A percentile compares a stretch with the other conserved stretches of the same genome.
Conservation (phyloP, 208 protist species). For the Jaenimonas drosophilae region DNA sequence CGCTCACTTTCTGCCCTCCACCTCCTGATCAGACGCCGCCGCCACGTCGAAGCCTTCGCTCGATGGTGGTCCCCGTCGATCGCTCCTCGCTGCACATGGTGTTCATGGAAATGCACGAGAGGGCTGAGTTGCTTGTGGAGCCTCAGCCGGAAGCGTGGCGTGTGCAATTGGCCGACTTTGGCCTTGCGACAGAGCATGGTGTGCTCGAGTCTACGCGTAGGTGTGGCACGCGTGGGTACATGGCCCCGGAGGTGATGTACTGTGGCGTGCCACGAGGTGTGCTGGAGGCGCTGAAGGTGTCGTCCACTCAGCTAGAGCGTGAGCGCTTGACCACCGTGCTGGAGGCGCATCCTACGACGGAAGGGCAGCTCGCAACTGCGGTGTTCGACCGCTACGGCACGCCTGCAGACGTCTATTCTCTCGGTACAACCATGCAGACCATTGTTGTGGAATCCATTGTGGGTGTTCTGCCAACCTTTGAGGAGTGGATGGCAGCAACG, state of each 20-base stretch:
- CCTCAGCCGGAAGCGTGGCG: slow-evolving; percentile 20
- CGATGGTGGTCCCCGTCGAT: background rate
- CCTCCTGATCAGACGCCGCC: background rate
- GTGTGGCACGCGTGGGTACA: slow-evolving; percentile 15
- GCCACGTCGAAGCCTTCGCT: background rate
- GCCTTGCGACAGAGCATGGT: slow-evolving; percentile 9
- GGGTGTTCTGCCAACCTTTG: slow-evolving; percentile 2
- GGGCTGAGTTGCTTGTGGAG: slow-evolving; percentile 1
- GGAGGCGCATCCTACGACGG: too few species aligned
- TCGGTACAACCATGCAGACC: slow-evolving; percentile 23
- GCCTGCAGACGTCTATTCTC: slow-evolving; percentile 18
- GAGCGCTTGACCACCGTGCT: background rate
- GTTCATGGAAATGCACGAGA: background rate
- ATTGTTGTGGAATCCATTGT: slow-evolving; percentile 5
- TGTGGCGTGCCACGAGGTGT: background rate
- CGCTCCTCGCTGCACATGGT: background rate
- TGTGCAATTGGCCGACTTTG: slow-evolving; percentile 25
- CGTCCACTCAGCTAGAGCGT: background rate
- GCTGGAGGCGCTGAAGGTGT: background rate
- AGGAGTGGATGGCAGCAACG: too few species aligned
- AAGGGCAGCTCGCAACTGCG: slow-evolving; percentile 1
- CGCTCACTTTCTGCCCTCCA: background rate
- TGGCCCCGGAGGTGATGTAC: slow-evolving; percentile 16
- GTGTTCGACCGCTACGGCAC: slow-evolving; percentile 5
- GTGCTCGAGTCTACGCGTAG: slow-evolving; percentile 2